Percentiles rank a stretch among this genome's conserved stretches.
phyloP scores from a whole-genome alignment of 129 eudicot genomes.

The Ambrosia artemisiifolia region DNA sequence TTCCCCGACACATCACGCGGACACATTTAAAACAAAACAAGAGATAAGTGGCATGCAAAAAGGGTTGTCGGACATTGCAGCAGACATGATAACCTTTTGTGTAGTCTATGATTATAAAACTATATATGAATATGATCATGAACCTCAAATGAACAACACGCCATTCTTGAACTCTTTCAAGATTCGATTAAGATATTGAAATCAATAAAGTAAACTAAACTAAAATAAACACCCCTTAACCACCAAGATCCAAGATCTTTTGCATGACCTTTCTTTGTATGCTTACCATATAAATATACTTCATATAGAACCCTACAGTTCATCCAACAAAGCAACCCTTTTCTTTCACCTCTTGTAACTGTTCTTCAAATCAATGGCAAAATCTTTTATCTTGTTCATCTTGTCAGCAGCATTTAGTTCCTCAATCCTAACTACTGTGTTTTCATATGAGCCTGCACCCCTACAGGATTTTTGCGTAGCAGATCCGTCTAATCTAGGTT shows the following conservation, averaged over 20 bases:
- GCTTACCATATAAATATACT: slow-evolving; percentile 22
- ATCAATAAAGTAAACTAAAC: slow-evolving; percentile 24
- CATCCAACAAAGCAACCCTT: slow-evolving; percentile 17
- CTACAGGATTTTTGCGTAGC: slow-evolving; percentile 54
- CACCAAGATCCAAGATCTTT: slow-evolving; percentile 36
- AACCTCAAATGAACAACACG: slow-evolving; percentile 27
- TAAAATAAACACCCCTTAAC: slow-evolving; percentile 14
- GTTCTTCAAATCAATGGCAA: slow-evolving; percentile 25
- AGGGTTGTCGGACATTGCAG: neutral
- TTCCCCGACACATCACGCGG: too few relatives aligned
- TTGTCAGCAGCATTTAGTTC: slow-evolving; percentile 24
- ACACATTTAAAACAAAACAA: neutral
- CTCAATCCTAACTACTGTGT: slow-evolving; percentile 10
- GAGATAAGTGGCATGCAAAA: neutral
- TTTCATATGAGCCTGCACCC: slow-evolving; percentile 41
- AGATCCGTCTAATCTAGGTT: slow-evolving; percentile 35
- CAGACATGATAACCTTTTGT: slow-evolving; percentile 25
- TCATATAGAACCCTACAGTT: slow-evolving; percentile 2
- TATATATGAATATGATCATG: slow-evolving; percentile 16
- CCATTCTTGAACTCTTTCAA: slow-evolving; percentile 31
- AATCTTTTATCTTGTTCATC: slow-evolving; percentile 12
- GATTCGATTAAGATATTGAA: slow-evolving; percentile 28
- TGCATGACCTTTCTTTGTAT: slow-evolving; percentile 34
- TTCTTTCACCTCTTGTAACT: neutral
- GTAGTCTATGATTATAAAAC: neutral